Evolutionary conservation across 768 basidiomycete species (phyloP).

Genomic region (Serpula lacrymans): DNA sequence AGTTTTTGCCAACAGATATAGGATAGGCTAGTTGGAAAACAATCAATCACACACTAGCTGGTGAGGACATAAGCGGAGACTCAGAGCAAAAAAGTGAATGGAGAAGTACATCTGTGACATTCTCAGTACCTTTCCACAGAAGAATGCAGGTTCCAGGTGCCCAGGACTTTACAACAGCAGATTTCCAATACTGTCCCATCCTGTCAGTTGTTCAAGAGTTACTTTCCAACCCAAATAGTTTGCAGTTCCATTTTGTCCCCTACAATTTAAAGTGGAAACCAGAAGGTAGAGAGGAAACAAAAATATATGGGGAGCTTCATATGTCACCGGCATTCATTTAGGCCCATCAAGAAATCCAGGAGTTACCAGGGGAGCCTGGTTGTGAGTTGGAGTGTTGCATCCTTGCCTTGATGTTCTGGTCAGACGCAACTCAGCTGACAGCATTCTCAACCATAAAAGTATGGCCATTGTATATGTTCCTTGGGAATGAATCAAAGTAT

Average conservation of each 20-base stretch:
- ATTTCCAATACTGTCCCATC: slow-evolving; percentile 12
- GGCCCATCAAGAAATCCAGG: slow-evolving; percentile 5
- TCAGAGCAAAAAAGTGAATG: slow-evolving; percentile 9
- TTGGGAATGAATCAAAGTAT: slow-evolving; percentile 14
- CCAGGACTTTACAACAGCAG: slow-evolving; percentile 2
- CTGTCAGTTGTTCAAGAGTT: slow-evolving; percentile 12
- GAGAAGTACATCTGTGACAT: slow-evolving; percentile 5
- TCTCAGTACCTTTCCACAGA: slow-evolving; percentile 6
- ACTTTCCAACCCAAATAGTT: slow-evolving; percentile 2
- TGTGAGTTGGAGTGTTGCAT: slow-evolving; percentile 11
- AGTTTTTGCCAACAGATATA: slow-evolving; percentile 4
- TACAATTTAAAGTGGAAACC: slow-evolving; percentile 2
- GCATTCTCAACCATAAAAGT: slow-evolving; percentile 10
- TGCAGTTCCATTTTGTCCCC: slow-evolving; percentile 9
- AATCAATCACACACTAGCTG: slow-evolving; percentile 1
- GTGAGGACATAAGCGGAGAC: not conserved
- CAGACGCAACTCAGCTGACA: slow-evolving; percentile 14
- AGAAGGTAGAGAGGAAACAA: not conserved
- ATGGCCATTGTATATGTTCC: slow-evolving; percentile 9
- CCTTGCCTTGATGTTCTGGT: slow-evolving; percentile 12
- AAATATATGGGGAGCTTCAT: slow-evolving; percentile 6
- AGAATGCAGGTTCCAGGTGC: not conserved
- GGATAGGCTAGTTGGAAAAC: not conserved
- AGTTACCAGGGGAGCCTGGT: slow-evolving; percentile 18
- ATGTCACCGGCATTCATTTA: slow-evolving; percentile 1